phyloP scores from a whole-genome alignment of 176 grass and related monocot species.

The Paspalum notatum region DNA sequence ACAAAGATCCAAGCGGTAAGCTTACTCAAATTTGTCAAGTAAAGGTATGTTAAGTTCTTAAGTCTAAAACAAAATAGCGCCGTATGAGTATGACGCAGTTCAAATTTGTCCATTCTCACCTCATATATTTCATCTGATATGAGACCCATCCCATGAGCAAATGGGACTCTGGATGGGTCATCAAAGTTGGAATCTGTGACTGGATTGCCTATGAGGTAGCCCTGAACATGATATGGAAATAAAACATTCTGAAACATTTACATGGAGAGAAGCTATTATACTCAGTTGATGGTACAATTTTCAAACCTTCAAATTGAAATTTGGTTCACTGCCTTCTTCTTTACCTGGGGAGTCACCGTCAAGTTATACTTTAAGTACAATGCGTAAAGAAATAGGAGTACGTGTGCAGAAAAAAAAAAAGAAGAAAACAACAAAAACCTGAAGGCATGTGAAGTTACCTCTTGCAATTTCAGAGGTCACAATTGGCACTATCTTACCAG shows the following conservation, averaged over 20 bases:
- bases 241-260: not conserved
- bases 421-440: not conserved
- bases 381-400: not conserved
- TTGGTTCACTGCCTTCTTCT: conserved; percentile 19
- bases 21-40: not conserved
- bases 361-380: not conserved
- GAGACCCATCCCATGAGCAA: conserved; percentile 67
- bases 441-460: conserved; percentile 39
- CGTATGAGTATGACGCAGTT: not conserved
- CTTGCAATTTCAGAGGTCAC: conserved; percentile 51
- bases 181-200: conserved; percentile 57
- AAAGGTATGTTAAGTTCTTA: not conserved
- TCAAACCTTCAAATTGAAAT: conserved; percentile 63
- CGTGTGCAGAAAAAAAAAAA: not conserved
- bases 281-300: not conserved
- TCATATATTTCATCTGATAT: conserved; percentile 67
- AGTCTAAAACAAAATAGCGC: not conserved
- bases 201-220: conserved; percentile 67
- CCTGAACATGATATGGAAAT: conserved; percentile 36
- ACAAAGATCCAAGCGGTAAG: not conserved
- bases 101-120: conserved; percentile 36
- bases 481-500: conserved; percentile 63
- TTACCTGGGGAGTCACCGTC: conserved; percentile 31
- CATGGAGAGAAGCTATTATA: not conserved
- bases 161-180: conserved; percentile 40